Evolutionary conservation across 768 basidiomycete genomes (phyloP), one percentile per base, ranked within the genome.

Genomic region (Leucogyrophana mollusca): DNA sequence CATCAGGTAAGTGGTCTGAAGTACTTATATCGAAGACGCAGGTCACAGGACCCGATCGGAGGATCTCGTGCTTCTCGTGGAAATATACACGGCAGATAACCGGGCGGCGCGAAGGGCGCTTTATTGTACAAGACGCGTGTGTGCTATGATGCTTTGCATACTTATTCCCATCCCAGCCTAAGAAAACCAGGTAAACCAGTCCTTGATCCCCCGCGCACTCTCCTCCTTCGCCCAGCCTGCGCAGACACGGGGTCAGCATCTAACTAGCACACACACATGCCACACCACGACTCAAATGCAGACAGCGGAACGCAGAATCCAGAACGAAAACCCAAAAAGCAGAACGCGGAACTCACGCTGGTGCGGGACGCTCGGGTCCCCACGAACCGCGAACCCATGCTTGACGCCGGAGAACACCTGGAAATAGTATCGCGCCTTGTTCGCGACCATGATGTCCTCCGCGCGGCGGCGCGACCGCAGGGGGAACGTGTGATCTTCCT

Each of bases 151-250:
- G n/a, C n/a, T n/a, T n/a, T n/a, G n/a, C n/a, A n/a, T n/a, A n/a
- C n/a, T n/a, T n/a, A n/a, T n/a, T n/a, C n/a, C n/a, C n/a, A n/a
- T n/a, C n/a, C n/a, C n/a, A n/a, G n/a, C n/a, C n/a, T n/a, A n/a
- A n/a, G 35, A 16, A 21, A 78, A 76, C 18, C 76, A 56, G 30
- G 61, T 61, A 55, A 76, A 77, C 73, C 75, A 79, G 2, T 49
- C 57, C 10, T 72, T 52, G 17, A 76, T 60, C 37, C 72, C 68
- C 3, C 69, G 61, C 4, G 76, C 76, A 8, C 72, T 72, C 45
- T 77, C 72, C 50, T 78, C 76, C 54, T 77, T 77, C 1, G 74
- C 73, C 76, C 76, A 77, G 11, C 75, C 77, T 79, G 38, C 40
- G 42, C 9, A 32, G 3, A 24, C 37, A 33, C n/a, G 24, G 9